phyloP scores from a whole-genome alignment of 495 filamentous ascomycete genomes.

The Hypoxylon lienhwacheense region DNA sequence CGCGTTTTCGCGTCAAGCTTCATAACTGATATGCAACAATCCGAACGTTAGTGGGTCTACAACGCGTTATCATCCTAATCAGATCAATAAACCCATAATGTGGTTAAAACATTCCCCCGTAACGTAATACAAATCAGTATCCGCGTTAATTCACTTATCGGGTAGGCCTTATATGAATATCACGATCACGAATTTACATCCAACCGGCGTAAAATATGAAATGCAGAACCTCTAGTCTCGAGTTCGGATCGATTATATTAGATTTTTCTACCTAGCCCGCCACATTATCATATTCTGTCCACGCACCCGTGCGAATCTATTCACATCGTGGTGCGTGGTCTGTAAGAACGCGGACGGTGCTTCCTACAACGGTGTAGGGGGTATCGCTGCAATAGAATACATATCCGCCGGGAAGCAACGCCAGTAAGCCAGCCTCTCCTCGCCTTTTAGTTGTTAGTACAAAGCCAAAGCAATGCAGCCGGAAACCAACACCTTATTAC shows the following conservation, averaged over 20 bases:
- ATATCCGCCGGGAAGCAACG: slow-evolving; percentile 23
- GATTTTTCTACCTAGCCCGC: too few relatives aligned
- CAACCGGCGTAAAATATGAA: too few relatives aligned
- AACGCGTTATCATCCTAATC: background rate
- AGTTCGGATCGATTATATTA: too few relatives aligned
- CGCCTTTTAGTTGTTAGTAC: slow-evolving; percentile 20
- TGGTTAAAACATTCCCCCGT: too few relatives aligned
- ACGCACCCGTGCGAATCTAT: slow-evolving; percentile 4
- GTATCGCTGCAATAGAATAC: slow-evolving; percentile 31
- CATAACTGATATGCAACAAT: slow-evolving; percentile 12
- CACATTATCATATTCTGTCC: too few relatives aligned
- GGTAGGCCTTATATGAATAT: too few relatives aligned
- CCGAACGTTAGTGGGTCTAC: slow-evolving; percentile 9
- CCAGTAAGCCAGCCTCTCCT: slow-evolving; percentile 18
- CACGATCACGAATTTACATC: too few relatives aligned
- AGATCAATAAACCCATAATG: too few relatives aligned
- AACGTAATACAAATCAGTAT: too few relatives aligned
- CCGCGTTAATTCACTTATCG: too few relatives aligned
- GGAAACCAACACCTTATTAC: slow-evolving; percentile 19
- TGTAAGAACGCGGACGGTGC: slow-evolving; percentile 8
- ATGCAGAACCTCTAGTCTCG: too few relatives aligned
- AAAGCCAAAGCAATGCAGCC: slow-evolving; percentile 14
- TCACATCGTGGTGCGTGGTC: background rate
- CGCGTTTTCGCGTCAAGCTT: slow-evolving; percentile 33
- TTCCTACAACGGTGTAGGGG: slow-evolving; percentile 23